Evolutionary conservation across 2,329 filamentous ascomycete genomes (phyloP).

Genomic region (Beauveria sp.): DNA sequence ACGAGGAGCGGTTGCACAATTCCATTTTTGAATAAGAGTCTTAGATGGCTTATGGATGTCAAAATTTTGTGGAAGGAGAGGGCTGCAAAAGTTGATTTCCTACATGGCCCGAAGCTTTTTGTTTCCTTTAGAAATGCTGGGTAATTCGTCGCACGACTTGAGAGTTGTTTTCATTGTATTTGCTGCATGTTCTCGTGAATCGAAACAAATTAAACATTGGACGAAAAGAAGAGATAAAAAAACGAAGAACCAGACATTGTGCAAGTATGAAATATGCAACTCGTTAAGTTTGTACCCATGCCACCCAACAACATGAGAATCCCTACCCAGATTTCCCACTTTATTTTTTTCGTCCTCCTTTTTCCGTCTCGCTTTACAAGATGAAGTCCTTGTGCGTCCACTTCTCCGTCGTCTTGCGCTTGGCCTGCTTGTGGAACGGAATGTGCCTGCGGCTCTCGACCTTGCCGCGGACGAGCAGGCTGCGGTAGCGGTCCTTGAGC

Average conservation of each 20-base stretch:
- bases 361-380: constrained; percentile 15
- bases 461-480: constrained; percentile 79
- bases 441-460: constrained; percentile 75
- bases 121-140: neutral
- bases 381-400: constrained; percentile 94
- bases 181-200: neutral
- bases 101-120: neutral
- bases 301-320: neutral
- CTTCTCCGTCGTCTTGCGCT: constrained; percentile 81
- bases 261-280: neutral
- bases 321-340: neutral
- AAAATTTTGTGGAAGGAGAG: too few relatives aligned
- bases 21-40: too few relatives aligned
- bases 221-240: neutral
- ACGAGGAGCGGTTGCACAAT: too few relatives aligned
- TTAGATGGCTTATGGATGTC: too few relatives aligned
- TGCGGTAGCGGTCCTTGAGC: constrained; percentile 85
- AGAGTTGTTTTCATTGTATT: neutral
- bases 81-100: neutral
- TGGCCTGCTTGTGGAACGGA: constrained; percentile 74
- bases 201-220: neutral
- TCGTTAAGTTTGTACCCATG: neutral
- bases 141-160: neutral
- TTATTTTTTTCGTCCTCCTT: too few relatives aligned
- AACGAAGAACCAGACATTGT: neutral